These are phyloP conservation scores for Picea mariana DNA, from an alignment of 83 land plant species.

Conservation along the genomic window DNA sequence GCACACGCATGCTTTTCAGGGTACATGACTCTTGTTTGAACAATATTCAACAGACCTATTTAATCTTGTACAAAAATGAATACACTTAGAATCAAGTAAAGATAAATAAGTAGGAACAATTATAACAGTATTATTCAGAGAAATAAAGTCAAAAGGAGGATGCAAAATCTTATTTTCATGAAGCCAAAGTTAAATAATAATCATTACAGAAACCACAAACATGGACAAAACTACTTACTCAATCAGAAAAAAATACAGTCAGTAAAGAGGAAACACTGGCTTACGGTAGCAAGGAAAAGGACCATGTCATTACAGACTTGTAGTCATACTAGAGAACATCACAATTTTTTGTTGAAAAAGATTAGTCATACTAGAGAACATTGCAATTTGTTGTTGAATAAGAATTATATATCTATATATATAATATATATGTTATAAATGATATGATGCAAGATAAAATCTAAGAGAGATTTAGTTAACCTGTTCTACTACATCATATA, in stretches of 20 bases:
- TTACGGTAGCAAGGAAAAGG: neutral
- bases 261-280: neutral
- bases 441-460: neutral
- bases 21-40: neutral
- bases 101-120: neutral
- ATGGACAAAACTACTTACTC: neutral
- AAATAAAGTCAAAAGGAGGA: neutral
- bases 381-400: too few relatives aligned
- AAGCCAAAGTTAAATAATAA: neutral
- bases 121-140: neutral
- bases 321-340: too few relatives aligned
- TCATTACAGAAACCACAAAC: neutral
- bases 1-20: neutral
- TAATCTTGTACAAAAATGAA: neutral
- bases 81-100: neutral
- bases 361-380: too few relatives aligned
- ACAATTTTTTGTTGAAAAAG: too few relatives aligned
- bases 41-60: neutral
- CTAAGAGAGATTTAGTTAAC: slow-evolving; percentile 28
- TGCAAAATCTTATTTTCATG: neutral
- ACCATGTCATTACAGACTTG: too few relatives aligned
- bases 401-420: too few relatives aligned
- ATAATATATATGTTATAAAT: too few relatives aligned
- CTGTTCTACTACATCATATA: slow-evolving; percentile 98
- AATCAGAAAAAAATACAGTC: neutral